Percentiles rank a stretch among this genome's conserved stretches.
Conservation (phyloP, 257 asterid genomes). For the Vinca minor region DNA sequence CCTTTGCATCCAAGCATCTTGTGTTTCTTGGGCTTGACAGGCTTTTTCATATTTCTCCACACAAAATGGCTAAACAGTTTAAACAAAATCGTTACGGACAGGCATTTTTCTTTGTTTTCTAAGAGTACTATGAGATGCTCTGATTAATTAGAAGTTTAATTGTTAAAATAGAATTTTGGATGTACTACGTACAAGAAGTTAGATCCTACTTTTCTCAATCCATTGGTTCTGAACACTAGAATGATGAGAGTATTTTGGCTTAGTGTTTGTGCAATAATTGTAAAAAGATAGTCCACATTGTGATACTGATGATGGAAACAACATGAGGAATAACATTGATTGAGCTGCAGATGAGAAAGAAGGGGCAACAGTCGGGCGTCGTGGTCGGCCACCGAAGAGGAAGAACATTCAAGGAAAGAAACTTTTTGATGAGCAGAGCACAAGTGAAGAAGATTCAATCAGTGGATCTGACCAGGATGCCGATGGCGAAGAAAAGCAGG, state of each 20-base stretch:
- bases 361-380: slow-evolving; percentile 50
- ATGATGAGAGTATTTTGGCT: background rate
- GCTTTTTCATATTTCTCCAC: background rate
- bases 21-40: background rate
- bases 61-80: background rate
- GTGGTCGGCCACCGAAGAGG: slow-evolving; percentile 80
- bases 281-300: background rate
- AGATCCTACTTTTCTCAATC: background rate
- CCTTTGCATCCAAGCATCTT: background rate
- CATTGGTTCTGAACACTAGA: background rate
- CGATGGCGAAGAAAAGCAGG: slow-evolving; percentile 41
- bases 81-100: background rate
- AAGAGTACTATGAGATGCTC: background rate
- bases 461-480: slow-evolving; percentile 78
- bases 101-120: too few species aligned
- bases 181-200: background rate
- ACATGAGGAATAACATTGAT: slow-evolving; percentile 8
- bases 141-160: background rate
- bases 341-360: slow-evolving; percentile 53
- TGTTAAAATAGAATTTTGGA: too few species aligned
- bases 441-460: slow-evolving; percentile 81
- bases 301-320: slow-evolving; percentile 4
- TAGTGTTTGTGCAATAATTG: background rate
- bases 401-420: slow-evolving; percentile 64
- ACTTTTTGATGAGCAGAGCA: slow-evolving; percentile 63